A percentile compares a stretch with the other conserved stretches of the same genome.
Conservation (phyloP, 495 filamentous ascomycete genomes). For the Penicillium antarcticum region DNA sequence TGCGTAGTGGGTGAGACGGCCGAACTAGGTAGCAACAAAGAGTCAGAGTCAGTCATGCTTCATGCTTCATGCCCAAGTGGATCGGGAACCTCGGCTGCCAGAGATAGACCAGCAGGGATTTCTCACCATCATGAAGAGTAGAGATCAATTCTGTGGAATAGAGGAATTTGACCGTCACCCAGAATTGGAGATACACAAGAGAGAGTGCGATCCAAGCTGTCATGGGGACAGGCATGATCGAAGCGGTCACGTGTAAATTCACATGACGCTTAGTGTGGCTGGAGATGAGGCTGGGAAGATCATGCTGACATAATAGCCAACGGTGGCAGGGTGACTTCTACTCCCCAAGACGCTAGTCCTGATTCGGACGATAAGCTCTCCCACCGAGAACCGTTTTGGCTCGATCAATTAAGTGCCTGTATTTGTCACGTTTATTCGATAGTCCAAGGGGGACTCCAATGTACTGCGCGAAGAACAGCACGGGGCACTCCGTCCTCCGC, state of each 20-base stretch:
- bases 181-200: not conserved
- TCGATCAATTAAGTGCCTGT: conserved; percentile 23
- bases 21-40: conserved; percentile 61
- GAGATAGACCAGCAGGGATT: not conserved
- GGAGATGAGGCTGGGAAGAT: conserved; percentile 16
- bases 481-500: conserved; percentile 14
- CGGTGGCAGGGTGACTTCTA: conserved; percentile 8
- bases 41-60: conserved; percentile 8
- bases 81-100: not conserved
- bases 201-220: not conserved
- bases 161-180: not conserved
- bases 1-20: conserved; percentile 87
- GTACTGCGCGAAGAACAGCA: conserved; percentile 25
- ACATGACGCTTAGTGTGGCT: conserved; percentile 26
- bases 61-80: not conserved
- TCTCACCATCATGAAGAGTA: conserved; percentile 18
- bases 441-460: conserved; percentile 17
- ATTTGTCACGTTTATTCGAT: conserved; percentile 30
- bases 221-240: not conserved
- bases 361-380: conserved; percentile 19
- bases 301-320: conserved; percentile 12
- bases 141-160: not conserved
- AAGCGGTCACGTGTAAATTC: conserved; percentile 9
- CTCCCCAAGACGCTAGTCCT: not conserved
- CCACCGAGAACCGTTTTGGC: conserved; percentile 26